phyloP scores from a whole-genome alignment of 805 yeast genomes.

The Candida bentonensis region DNA sequence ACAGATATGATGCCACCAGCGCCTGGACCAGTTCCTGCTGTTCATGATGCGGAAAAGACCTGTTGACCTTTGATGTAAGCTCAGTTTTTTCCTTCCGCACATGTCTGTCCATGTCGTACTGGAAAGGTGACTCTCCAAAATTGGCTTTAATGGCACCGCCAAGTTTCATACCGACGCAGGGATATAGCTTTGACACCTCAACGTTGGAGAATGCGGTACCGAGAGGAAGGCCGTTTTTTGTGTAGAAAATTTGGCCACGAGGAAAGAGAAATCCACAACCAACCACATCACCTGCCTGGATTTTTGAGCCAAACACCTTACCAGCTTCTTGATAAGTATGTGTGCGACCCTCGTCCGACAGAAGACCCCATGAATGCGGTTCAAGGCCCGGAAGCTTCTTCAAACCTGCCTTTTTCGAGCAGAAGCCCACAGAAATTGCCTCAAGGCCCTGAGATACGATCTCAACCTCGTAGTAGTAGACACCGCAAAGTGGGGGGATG shows the following conservation, averaged over 20 bases:
- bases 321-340: conserved; percentile 26
- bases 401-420: conserved; percentile 20
- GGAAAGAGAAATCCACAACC: conserved; percentile 76
- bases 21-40: conserved; percentile 18
- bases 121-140: conserved; percentile 36
- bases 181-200: conserved; percentile 28
- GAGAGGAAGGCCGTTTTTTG: conserved; percentile 62
- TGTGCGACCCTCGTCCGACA: conserved; percentile 36
- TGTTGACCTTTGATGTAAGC: conserved; percentile 12
- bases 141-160: conserved; percentile 35
- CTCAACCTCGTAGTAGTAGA: conserved; percentile 39
- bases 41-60: conserved; percentile 4
- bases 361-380: conserved; percentile 35
- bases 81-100: conserved; percentile 31
- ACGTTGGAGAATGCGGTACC: conserved; percentile 41
- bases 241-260: conserved; percentile 50
- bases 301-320: conserved; percentile 29
- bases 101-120: conserved; percentile 45
- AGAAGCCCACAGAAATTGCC: conserved; percentile 33
- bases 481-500: conserved; percentile 28
- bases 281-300: conserved; percentile 47
- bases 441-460: conserved; percentile 25
- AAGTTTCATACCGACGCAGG: conserved; percentile 32
- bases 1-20: conserved; percentile 34
- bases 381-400: conserved; percentile 36